phyloP scores from a whole-genome alignment of 305 asterid genomes.

The Solanum hybrid region DNA sequence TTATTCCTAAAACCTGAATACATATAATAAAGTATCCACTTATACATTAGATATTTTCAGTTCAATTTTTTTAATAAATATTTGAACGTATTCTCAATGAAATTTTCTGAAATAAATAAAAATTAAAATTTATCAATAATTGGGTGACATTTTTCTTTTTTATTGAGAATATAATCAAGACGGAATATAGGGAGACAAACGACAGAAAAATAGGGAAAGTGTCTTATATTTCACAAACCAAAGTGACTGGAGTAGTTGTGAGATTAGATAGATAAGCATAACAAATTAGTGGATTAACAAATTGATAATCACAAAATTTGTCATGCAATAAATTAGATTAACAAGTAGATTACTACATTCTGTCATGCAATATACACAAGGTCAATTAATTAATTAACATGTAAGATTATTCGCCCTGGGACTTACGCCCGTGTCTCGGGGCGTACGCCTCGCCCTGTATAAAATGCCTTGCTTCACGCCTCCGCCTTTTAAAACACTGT shows the following conservation, averaged over 20 bases:
- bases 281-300: neutral
- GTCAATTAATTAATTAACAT: neutral
- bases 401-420: neutral
- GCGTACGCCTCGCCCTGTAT: too few species aligned
- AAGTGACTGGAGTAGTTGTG: neutral
- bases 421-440: too few species aligned
- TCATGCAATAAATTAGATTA: neutral
- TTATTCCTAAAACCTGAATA: neutral
- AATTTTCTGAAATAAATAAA: neutral
- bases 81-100: neutral
- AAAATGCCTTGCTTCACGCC: too few species aligned
- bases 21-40: neutral
- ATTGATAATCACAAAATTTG: neutral
- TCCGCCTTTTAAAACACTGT: too few species aligned
- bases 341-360: neutral
- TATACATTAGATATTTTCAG: neutral
- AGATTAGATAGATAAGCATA: neutral
- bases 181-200: neutral
- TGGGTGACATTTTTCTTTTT: neutral
- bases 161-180: neutral
- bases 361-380: neutral
- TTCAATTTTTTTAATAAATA: neutral
- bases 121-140: neutral
- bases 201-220: neutral
- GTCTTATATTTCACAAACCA: neutral